phyloP scores from a whole-genome alignment of 441 rosid species.

The Metrosideros polymorpha region DNA sequence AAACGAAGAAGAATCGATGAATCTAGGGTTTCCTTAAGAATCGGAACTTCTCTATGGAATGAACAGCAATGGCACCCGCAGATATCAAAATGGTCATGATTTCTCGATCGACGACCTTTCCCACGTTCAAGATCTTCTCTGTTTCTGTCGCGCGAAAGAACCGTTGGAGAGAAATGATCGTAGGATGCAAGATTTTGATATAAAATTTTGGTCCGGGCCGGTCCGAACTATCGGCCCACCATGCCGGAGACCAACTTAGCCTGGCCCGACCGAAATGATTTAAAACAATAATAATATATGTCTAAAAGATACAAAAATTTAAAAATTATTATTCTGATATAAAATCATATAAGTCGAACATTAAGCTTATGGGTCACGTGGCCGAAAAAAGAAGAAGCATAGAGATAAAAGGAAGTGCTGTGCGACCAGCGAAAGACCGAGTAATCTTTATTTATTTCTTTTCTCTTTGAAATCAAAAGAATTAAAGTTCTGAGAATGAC shows the following conservation, averaged over 20 bases:
- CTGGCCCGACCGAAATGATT: background rate
- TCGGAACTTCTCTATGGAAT: no score
- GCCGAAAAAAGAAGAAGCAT: background rate
- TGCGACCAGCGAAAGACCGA: fast-evolving
- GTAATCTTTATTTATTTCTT: background rate
- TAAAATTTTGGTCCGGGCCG: background rate
- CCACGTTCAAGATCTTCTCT: background rate
- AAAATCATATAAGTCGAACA: background rate
- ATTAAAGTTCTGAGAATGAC: background rate
- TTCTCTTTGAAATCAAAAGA: background rate
- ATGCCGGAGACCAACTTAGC: background rate
- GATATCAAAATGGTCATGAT: no score
- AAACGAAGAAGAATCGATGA: background rate
- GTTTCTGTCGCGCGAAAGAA: background rate
- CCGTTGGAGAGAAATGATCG: background rate
- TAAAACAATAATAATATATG: background rate
- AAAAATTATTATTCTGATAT: background rate
- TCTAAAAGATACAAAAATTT: background rate
- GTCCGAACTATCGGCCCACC: background rate
- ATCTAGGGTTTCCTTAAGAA: background rate
- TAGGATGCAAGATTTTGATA: background rate
- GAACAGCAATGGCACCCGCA: no score
- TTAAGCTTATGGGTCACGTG: background rate
- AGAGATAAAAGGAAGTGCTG: background rate
- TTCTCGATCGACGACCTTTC: no score